Conservation (phyloP, 2,329 filamentous ascomycete genomes). For the Xylaria sp. region DNA sequence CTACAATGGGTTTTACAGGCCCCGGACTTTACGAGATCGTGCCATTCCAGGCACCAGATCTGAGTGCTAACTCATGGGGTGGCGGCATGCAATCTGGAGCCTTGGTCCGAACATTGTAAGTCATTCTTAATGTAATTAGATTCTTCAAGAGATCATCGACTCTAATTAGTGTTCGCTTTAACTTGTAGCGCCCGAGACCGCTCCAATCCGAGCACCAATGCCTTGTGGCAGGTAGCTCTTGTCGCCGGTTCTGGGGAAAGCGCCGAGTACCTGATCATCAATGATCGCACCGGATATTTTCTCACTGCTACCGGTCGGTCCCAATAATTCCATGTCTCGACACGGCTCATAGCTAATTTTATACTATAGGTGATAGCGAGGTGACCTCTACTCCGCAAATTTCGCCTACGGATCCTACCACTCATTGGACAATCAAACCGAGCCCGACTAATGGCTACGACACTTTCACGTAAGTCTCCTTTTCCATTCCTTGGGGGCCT, state of each 20-base stretch:
- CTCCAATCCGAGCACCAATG: neutral
- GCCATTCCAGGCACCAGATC: neutral
- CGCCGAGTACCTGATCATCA: neutral
- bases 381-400: neutral
- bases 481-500: neutral
- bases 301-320: neutral
- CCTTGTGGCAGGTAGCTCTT: neutral
- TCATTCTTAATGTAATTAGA: no score
- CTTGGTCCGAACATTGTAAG: neutral
- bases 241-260: neutral
- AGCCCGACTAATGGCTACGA: neutral
- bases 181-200: neutral
- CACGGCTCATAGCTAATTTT: neutral
- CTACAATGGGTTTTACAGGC: constrained; percentile 5
- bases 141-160: neutral
- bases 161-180: neutral
- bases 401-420: neutral
- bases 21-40: constrained; percentile 3
- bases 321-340: neutral
- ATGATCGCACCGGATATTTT: neutral
- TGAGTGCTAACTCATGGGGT: neutral
- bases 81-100: neutral
- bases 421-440: constrained; percentile 8
- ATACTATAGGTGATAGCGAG: neutral
- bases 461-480: neutral